Percentiles rank a stretch among this genome's conserved stretches.
Conservation (phyloP, 1,284 basidiomycete species). For the Cyathus pygmaeus region DNA sequence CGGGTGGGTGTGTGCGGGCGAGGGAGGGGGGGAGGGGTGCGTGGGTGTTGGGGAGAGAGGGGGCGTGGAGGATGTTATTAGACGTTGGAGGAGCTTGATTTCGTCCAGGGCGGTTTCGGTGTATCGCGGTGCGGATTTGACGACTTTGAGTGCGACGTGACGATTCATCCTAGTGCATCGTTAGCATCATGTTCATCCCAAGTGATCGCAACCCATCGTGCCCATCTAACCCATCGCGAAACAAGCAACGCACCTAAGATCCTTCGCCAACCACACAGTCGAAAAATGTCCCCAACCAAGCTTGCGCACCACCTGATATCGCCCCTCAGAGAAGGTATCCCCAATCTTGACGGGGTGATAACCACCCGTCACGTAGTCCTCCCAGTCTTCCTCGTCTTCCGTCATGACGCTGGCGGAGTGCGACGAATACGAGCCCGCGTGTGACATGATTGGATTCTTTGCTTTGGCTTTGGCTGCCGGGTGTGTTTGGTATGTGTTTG, state of each 20-base stretch:
- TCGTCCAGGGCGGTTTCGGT: constrained; percentile 99
- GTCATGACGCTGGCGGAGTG: constrained; percentile 57
- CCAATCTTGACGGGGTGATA: constrained; percentile 98
- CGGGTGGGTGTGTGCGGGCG: constrained; percentile 74
- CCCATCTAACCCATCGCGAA: too few species aligned
- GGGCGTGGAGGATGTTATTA: constrained; percentile 88
- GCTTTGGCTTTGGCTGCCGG: too few species aligned
- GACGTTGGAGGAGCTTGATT: constrained; percentile 96
- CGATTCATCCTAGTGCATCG: constrained; percentile 88
- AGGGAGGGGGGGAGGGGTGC: constrained; percentile 71
- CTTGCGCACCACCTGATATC: constrained; percentile 94
- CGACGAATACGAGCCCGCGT: constrained; percentile 48
- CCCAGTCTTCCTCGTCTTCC: constrained; percentile 87
- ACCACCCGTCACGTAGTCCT: constrained; percentile 88
- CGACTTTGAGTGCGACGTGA: constrained; percentile 98
- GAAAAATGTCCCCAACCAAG: constrained; percentile 99
- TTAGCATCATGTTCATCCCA: too few species aligned
- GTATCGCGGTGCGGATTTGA: constrained; percentile 97
- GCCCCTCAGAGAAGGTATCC: constrained; percentile 87
- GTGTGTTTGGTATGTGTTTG: too few species aligned
- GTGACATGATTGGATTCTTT: too few species aligned
- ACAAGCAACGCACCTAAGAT: constrained; percentile 74
- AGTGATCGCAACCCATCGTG: constrained; percentile 9
- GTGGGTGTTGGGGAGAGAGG: constrained; percentile 62
- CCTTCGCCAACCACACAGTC: constrained; percentile 92